phyloP scores from a whole-genome alignment of 805 yeast species.

The Yarrowia divulgata region DNA sequence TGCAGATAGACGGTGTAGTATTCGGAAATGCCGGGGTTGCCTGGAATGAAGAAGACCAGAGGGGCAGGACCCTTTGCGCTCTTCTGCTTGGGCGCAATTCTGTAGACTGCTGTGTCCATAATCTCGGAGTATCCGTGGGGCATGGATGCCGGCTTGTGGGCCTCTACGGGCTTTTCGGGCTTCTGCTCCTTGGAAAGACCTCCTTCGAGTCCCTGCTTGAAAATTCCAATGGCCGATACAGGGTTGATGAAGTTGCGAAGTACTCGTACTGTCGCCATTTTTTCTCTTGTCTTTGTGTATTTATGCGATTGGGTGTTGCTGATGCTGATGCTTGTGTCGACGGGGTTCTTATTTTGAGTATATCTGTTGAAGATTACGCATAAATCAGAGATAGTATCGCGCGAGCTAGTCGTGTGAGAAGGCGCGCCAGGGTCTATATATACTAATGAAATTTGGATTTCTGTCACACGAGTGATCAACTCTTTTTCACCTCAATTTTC shows the following conservation, averaged over 20 bases:
- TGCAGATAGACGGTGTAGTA: constrained; percentile 65
- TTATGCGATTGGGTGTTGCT: background rate
- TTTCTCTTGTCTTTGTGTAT: too few relatives aligned
- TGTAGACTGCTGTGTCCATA: constrained; percentile 25
- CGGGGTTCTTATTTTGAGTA: constrained; percentile 2
- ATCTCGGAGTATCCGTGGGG: constrained; percentile 35
- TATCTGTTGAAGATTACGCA: constrained; percentile 38
- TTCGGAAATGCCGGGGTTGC: constrained; percentile 77
- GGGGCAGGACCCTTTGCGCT: constrained; percentile 44
- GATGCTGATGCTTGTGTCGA: background rate
- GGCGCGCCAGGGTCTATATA: constrained; percentile 17
- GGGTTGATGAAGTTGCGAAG: constrained; percentile 36
- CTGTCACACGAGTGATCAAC: constrained; percentile 22
- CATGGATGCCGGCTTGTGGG: constrained; percentile 3
- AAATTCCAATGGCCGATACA: constrained; percentile 18
- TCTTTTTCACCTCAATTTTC: constrained; percentile 3
- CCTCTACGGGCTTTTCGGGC: constrained; percentile 11
- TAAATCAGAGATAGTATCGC: background rate
- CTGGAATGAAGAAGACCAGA: constrained; percentile 69
- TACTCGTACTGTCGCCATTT: constrained; percentile 33
- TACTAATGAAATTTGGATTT: background rate
- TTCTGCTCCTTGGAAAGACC: constrained; percentile 16
- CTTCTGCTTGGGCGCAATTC: constrained; percentile 26
- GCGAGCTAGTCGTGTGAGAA: constrained; percentile 25
- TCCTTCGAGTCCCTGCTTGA: constrained; percentile 34